Conservation (phyloP, 2,329 filamentous ascomycete species). For the Colletotrichum sp. region DNA sequence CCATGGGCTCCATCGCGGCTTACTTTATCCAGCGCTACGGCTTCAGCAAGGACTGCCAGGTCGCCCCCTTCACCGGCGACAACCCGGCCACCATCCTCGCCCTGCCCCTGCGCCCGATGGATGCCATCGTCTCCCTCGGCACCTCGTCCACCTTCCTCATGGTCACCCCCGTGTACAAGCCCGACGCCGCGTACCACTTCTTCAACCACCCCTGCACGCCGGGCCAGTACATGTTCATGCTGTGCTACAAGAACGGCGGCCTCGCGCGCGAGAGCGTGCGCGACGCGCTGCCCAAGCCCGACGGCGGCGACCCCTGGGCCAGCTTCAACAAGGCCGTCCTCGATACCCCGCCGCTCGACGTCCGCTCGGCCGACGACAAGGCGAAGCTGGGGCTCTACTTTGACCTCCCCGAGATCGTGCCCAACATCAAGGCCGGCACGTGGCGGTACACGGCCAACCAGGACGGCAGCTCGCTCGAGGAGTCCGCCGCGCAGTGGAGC, state of each 20-base stretch:
- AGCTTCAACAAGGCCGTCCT: conserved; percentile 79
- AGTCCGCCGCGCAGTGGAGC: conserved; percentile 46
- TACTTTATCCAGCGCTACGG: conserved; percentile 85
- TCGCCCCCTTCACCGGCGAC: conserved; percentile 92
- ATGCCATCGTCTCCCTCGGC: conserved; percentile 93
- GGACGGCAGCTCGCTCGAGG: conserved; percentile 53
- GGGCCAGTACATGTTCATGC: conserved; percentile 99
- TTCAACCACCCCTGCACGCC: conserved; percentile 95
- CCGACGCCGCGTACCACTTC: conserved; percentile 92
- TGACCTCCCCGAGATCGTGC: conserved; percentile 92
- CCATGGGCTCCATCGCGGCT: conserved; percentile 74
- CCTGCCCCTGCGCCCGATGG: conserved; percentile 82
- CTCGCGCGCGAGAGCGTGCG: conserved; percentile 90
- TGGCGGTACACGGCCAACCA: conserved; percentile 76
- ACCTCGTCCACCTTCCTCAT: conserved; percentile 98
- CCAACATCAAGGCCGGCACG: conserved; percentile 83
- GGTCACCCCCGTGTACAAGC: conserved; percentile 90
- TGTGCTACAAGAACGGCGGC: conserved; percentile 98
- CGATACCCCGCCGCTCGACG: conserved; percentile 71
- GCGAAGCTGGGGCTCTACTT: conserved; percentile 95
- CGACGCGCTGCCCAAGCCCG: conserved; percentile 71
- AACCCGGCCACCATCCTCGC: conserved; percentile 96
- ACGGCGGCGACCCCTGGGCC: conserved; percentile 69
- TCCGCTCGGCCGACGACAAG: conserved; percentile 55
- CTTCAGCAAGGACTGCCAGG: conserved; percentile 75